A percentile compares a stretch with the other conserved stretches of the same genome.
phyloP scores from a whole-genome alignment of 169 alveolate species.

The Cardiosporidium cionae region DNA sequence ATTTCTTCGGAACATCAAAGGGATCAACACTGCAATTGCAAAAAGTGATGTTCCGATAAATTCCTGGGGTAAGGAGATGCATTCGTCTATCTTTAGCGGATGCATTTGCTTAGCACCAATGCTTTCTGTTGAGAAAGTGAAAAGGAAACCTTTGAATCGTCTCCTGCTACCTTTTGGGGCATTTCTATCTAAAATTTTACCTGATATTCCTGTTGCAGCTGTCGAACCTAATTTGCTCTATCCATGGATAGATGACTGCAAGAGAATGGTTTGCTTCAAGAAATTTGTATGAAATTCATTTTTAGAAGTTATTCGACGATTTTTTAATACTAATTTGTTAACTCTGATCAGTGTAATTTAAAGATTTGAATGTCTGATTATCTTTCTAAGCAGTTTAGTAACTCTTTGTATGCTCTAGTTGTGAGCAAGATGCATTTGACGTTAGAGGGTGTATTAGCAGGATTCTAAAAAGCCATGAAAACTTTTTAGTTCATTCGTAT shows the following conservation, averaged over 20 bases:
- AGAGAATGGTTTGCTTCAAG: constrained; percentile 4
- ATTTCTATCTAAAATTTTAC: constrained; percentile 2
- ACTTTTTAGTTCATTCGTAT: no score
- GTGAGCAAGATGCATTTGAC: no score
- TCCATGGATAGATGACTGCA: constrained; percentile 12
- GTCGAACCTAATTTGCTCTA: neutral
- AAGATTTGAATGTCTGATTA: no score
- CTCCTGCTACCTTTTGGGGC: constrained; percentile 6
- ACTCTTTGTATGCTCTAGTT: no score
- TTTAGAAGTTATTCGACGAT: neutral
- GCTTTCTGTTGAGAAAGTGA: constrained; percentile 25
- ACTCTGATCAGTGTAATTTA: no score
- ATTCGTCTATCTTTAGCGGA: neutral
- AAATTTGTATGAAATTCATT: neutral
- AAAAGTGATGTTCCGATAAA: neutral
- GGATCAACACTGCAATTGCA: neutral
- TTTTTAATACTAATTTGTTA: no score
- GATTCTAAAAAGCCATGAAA: no score
- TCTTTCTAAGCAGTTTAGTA: no score
- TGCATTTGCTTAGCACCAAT: constrained; percentile 20
- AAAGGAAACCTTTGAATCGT: neutral
- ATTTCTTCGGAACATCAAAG: neutral
- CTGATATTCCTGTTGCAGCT: constrained; percentile 7
- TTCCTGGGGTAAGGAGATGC: neutral
- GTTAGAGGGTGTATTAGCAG: no score